These are phyloP conservation scores for Themeda triandra DNA, from an alignment of 176 grass and related monocot genomes.

Conservation along the genomic window DNA sequence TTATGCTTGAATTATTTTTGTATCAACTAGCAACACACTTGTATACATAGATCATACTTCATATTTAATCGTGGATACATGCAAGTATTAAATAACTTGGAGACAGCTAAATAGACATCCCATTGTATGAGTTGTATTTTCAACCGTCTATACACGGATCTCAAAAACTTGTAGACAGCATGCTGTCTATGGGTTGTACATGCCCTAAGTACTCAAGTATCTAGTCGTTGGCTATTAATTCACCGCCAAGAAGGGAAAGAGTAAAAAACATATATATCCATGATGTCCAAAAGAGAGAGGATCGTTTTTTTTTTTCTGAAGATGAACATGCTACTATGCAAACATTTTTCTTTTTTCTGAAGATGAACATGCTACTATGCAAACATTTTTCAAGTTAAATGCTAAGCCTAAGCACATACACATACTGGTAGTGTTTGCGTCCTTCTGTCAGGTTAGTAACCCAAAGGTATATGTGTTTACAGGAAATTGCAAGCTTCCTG, in stretches of 20 bases:
- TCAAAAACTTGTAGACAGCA: too few relatives aligned
- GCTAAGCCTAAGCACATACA: background rate
- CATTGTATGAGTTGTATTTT: too few relatives aligned
- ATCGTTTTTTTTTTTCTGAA: background rate
- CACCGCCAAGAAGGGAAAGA: too few relatives aligned
- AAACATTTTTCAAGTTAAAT: background rate
- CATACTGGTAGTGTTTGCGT: background rate
- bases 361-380: background rate
- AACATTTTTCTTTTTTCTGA: background rate
- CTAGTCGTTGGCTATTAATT: too few relatives aligned
- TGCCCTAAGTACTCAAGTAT: background rate
- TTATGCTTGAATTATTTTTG: too few relatives aligned
- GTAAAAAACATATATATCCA: background rate
- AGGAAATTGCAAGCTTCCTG: conserved; percentile 53
- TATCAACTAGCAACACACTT: too few relatives aligned
- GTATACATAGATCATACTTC: too few relatives aligned
- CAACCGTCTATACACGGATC: too few relatives aligned
- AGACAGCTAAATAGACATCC: too few relatives aligned
- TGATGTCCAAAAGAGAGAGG: background rate
- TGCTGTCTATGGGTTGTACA: too few relatives aligned
- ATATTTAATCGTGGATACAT: too few relatives aligned
- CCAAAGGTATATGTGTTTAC: conserved; percentile 5
- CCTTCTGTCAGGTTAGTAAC: background rate
- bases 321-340: background rate
- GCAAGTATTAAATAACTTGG: too few relatives aligned